phyloP scores from a whole-genome alignment of 2,329 filamentous ascomycete species.

The Rhynchosporium agropyri region DNA sequence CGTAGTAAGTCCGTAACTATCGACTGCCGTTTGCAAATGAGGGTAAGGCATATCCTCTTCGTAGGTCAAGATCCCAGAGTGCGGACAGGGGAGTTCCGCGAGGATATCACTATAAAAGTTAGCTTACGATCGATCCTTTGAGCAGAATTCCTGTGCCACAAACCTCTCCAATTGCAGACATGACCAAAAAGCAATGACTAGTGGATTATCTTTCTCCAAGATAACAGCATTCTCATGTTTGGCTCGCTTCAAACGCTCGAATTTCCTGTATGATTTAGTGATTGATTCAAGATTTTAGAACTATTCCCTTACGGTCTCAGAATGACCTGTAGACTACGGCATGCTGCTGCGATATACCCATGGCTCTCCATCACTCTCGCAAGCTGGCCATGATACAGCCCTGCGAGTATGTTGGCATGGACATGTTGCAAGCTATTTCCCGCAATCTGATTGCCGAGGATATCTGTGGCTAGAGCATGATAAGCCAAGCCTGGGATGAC shows the following conservation, averaged over 20 bases:
- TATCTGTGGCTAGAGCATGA: constrained; percentile 83
- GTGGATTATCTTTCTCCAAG: constrained; percentile 57
- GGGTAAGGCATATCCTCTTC: constrained; percentile 70
- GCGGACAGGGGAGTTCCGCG: constrained; percentile 73
- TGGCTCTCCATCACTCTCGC: constrained; percentile 86
- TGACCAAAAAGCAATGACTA: constrained; percentile 85
- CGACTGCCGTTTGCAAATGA: constrained; percentile 51
- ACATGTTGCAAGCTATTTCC: constrained; percentile 81
- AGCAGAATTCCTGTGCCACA: constrained; percentile 23
- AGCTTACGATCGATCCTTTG: constrained; percentile 5
- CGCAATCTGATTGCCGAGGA: constrained; percentile 81
- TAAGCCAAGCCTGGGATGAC: constrained; percentile 88
- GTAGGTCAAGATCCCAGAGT: constrained; percentile 62
- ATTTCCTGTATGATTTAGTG: constrained; percentile 40
- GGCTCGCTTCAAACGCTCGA: constrained; percentile 46
- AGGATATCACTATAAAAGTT: constrained; percentile 71
- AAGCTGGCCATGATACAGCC: constrained; percentile 86
- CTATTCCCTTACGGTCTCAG: constrained; percentile 59
- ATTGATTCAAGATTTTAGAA: neutral
- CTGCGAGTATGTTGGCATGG: constrained; percentile 81
- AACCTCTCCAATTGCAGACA: constrained; percentile 90
- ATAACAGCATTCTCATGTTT: constrained; percentile 31
- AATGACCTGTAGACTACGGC: constrained; percentile 67
- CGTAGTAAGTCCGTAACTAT: constrained; percentile 49
- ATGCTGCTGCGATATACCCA: constrained; percentile 59